These are phyloP conservation scores for Ceratocystis colombiana DNA, from an alignment of 2,329 filamentous ascomycete species.

Conservation along the genomic window DNA sequence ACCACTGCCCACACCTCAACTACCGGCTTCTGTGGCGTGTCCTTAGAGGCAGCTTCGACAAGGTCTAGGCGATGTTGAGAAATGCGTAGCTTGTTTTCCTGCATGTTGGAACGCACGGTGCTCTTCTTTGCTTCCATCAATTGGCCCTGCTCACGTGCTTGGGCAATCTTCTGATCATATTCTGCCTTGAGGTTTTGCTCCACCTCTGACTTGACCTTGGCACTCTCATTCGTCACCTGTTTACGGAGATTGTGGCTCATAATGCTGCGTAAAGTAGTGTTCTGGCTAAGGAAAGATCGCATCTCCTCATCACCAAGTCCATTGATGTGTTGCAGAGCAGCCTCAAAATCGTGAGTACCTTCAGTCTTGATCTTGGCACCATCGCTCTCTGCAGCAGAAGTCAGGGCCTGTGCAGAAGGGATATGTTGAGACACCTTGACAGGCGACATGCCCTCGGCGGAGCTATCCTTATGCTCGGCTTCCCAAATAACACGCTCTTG, in stretches of 20 bases:
- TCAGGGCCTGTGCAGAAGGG: slow-evolving; percentile 28
- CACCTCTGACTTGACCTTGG: slow-evolving; percentile 47
- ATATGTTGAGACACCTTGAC: slow-evolving; percentile 23
- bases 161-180: slow-evolving; percentile 44
- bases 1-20: slow-evolving; percentile 63
- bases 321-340: slow-evolving; percentile 22
- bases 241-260: slow-evolving; percentile 56
- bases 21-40: slow-evolving; percentile 76
- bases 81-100: slow-evolving; percentile 55
- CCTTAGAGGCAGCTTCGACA: slow-evolving; percentile 69
- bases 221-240: slow-evolving; percentile 56
- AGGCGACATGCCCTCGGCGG: slow-evolving; percentile 27
- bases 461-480: slow-evolving; percentile 39
- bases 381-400: slow-evolving; percentile 35
- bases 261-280: slow-evolving; percentile 49
- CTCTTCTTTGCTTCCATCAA: slow-evolving; percentile 66
- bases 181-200: slow-evolving; percentile 41
- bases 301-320: slow-evolving; percentile 42
- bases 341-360: slow-evolving; percentile 31
- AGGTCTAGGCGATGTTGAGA: slow-evolving; percentile 64
- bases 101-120: slow-evolving; percentile 65
- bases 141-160: slow-evolving; percentile 53
- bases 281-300: slow-evolving; percentile 47
- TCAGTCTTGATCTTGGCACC: slow-evolving; percentile 38
- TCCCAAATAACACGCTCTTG: slow-evolving; percentile 55